phyloP scores from a whole-genome alignment of 192 early-diverging fungal genomes.

The Linnemannia elongata region DNA sequence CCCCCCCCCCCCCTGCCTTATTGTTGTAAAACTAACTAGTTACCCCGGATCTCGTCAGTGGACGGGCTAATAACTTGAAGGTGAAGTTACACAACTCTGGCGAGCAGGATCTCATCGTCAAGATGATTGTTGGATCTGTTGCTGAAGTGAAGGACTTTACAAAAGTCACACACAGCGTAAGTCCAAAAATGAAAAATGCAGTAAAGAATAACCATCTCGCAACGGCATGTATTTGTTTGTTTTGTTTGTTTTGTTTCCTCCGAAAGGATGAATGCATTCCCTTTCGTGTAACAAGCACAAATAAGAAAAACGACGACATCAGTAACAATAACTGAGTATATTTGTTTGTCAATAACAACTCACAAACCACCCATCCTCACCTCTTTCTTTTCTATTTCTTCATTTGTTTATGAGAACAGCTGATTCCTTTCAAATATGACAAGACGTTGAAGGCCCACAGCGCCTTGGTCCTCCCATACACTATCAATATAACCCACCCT shows the following conservation, averaged over 20 bases:
- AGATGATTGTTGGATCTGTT: constrained; percentile 17
- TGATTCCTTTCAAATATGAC: neutral
- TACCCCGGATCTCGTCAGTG: constrained; percentile 25
- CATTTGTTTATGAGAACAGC: neutral
- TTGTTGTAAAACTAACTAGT: constrained; percentile 3
- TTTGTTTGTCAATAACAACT: neutral
- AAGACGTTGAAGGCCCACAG: constrained; percentile 8
- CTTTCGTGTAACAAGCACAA: neutral
- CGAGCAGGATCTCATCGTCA: constrained; percentile 18
- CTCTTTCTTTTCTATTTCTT: neutral
- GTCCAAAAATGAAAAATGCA: neutral
- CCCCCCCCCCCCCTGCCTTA: too few species aligned
- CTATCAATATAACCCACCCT: neutral
- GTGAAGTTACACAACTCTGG: constrained; percentile 30
- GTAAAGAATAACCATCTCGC: neutral
- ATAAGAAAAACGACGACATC: too few species aligned
- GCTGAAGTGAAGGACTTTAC: constrained; percentile 25
- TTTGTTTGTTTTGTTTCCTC: neutral
- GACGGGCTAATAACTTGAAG: constrained; percentile 14
- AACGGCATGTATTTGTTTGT: neutral
- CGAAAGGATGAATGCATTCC: neutral
- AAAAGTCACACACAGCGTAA: constrained; percentile 21
- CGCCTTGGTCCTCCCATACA: constrained; percentile 5
- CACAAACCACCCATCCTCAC: neutral
- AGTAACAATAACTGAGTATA: neutral